Conservation (phyloP, 2,329 filamentous ascomycete genomes). For the Ophiostoma angusticollis region DNA sequence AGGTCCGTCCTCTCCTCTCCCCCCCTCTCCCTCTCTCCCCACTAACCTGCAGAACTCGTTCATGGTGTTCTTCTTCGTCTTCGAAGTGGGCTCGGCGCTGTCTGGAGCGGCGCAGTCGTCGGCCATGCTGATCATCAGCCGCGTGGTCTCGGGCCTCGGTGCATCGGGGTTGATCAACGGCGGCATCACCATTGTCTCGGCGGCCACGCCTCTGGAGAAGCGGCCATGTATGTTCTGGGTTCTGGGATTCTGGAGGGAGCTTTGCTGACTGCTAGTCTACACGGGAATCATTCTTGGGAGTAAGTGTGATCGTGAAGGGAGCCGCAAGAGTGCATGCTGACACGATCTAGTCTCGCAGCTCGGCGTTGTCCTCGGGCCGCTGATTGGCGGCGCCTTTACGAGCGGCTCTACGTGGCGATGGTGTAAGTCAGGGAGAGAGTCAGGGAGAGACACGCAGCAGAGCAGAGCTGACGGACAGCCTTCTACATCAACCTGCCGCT, state of each 20-base stretch:
- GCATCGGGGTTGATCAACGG: slow-evolving; percentile 40
- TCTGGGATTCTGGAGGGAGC: slow-evolving; percentile 13
- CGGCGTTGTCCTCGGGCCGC: slow-evolving; percentile 32
- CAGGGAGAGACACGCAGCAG: slow-evolving; percentile 16
- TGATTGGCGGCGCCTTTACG: slow-evolving; percentile 32
- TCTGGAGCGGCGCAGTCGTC: slow-evolving; percentile 37
- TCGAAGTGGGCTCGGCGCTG: slow-evolving; percentile 43
- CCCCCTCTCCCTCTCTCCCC: not conserved
- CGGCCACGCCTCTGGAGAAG: slow-evolving; percentile 25
- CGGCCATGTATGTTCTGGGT: slow-evolving; percentile 20
- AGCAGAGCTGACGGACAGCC: slow-evolving; percentile 15
- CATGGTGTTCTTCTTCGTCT: slow-evolving; percentile 31
- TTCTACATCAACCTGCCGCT: slow-evolving; percentile 36
- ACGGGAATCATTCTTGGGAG: slow-evolving; percentile 16
- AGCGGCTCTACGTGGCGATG: slow-evolving; percentile 30
- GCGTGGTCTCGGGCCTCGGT: slow-evolving; percentile 40
- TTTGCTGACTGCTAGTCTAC: slow-evolving; percentile 12
- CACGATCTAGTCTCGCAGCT: slow-evolving; percentile 23
- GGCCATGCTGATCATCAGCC: slow-evolving; percentile 39
- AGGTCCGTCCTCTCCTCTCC: slow-evolving; percentile 19
- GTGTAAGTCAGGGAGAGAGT: too few species aligned
- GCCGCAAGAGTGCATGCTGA: too few species aligned
- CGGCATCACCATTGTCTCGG: slow-evolving; percentile 35
- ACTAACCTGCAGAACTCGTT: slow-evolving; percentile 23
- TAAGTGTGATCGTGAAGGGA: too few species aligned